Percentiles rank a stretch among this genome's conserved stretches.
Evolutionary conservation across 352 stramenopile genomes (phyloP).

Genomic region (Phytophthora megakarya): DNA sequence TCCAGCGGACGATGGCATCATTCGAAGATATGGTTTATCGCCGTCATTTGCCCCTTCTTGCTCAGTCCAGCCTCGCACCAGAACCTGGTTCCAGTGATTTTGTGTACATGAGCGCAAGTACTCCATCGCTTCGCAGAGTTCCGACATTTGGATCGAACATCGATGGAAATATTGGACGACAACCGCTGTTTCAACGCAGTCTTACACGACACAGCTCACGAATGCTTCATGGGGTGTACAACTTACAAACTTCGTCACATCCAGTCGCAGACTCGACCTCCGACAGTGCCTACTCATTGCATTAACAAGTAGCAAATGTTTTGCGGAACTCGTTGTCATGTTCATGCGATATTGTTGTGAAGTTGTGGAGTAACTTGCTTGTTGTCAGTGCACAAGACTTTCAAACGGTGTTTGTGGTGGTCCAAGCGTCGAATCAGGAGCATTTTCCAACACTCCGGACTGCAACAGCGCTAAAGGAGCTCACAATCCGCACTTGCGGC

Average conservation of each 20-base stretch:
- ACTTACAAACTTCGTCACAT: slow-evolving; percentile 1
- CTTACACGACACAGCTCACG: slow-evolving; percentile 17
- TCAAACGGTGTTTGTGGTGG: neutral
- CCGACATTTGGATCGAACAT: neutral
- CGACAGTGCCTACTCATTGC: slow-evolving; percentile 2
- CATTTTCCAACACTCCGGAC: neutral
- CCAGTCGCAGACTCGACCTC: slow-evolving; percentile 4
- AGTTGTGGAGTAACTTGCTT: neutral
- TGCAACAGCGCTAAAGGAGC: too few species aligned
- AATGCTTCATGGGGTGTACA: slow-evolving; percentile 23
- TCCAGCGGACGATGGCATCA: slow-evolving; percentile 21
- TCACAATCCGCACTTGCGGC: neutral
- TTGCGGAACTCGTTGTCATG: too few species aligned
- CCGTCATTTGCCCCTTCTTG: slow-evolving; percentile 23
- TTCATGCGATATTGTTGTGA: neutral
- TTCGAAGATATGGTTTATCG: slow-evolving; percentile 23
- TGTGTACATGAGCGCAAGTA: slow-evolving; percentile 11
- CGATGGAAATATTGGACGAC: slow-evolving; percentile 6
- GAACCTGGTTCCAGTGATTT: slow-evolving; percentile 26
- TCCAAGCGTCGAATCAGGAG: neutral
- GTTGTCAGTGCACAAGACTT: neutral
- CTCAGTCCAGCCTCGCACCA: slow-evolving; percentile 22
- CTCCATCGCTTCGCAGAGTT: slow-evolving; percentile 13
- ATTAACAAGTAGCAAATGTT: neutral
- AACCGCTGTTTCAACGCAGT: neutral